Conservation (phyloP, 768 basidiomycete species). For the Pulveroboletus sp. region DNA sequence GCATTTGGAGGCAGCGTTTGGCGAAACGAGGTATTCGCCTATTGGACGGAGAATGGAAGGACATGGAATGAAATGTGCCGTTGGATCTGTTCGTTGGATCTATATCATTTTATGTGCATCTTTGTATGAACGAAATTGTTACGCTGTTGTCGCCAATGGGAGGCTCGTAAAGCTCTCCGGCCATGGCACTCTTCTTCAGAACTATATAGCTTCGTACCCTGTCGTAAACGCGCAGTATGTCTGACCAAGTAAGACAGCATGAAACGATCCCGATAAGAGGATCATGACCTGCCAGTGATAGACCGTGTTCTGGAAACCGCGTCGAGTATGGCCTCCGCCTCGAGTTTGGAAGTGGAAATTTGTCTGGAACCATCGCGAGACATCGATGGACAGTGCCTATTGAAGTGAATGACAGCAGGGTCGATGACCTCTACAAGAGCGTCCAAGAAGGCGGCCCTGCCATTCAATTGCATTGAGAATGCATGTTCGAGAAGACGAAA, state of each 20-base stretch:
- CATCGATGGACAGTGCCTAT: conserved; percentile 46
- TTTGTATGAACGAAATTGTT: conserved; percentile 8
- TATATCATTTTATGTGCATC: conserved; percentile 6
- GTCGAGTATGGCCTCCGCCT: conserved; percentile 48
- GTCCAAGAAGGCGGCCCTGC: conserved; percentile 48
- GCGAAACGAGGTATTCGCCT: conserved; percentile 54
- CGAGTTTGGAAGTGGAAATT: conserved; percentile 42
- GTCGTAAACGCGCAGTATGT: conserved; percentile 46
- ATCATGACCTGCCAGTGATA: conserved; percentile 34
- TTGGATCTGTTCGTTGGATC: conserved; percentile 6
- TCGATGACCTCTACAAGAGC: conserved; percentile 44
- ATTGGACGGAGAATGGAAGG: conserved; percentile 71
- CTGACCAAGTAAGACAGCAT: conserved; percentile 15
- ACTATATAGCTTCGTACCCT: conserved; percentile 43
- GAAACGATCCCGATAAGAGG: not conserved
- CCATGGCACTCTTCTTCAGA: conserved; percentile 36
- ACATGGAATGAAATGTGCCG: conserved; percentile 25
- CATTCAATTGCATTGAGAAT: not conserved
- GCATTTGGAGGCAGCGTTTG: conserved; percentile 65
- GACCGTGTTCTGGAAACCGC: too few relatives aligned
- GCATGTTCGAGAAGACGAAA: too few relatives aligned
- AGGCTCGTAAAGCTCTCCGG: conserved; percentile 40
- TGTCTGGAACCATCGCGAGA: conserved; percentile 22
- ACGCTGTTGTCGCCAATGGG: conserved; percentile 24
- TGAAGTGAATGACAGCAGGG: conserved; percentile 41